Evolutionary conservation across 176 grass and related monocot genomes (phyloP).

Genomic region (Tillandsia leiboldiana): DNA sequence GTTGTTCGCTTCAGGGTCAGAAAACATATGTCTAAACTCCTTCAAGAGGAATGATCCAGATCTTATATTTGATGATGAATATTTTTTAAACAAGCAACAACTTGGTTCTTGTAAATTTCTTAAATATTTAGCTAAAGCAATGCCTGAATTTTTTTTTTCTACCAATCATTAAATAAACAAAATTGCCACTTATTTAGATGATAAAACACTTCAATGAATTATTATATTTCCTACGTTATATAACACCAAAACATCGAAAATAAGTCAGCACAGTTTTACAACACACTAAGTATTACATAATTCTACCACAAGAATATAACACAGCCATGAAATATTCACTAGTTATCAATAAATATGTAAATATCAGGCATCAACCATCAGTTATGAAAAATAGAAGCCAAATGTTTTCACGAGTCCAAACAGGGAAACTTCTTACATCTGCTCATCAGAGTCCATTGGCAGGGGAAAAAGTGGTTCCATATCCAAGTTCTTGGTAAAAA

Average conservation of each 20-base stretch:
- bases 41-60: too few relatives aligned
- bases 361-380: background rate
- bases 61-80: too few relatives aligned
- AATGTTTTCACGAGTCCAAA: background rate
- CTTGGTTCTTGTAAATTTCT: too few relatives aligned
- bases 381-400: background rate
- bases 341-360: background rate
- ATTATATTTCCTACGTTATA: background rate
- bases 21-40: too few relatives aligned
- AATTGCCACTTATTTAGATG: background rate
- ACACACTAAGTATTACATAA: too few relatives aligned
- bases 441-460: slow-evolving; percentile 32
- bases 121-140: background rate
- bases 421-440: slow-evolving; percentile 37
- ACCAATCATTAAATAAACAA: background rate
- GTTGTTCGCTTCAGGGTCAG: background rate
- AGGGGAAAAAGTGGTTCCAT: slow-evolving; percentile 71
- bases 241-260: background rate
- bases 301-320: too few relatives aligned
- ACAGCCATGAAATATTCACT: too few relatives aligned
- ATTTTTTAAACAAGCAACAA: too few relatives aligned
- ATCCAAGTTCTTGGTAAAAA: slow-evolving; percentile 91
- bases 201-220: background rate
- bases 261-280: too few relatives aligned
- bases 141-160: background rate